Evolutionary conservation across 306 rosid species (phyloP).

Genomic region (Fragaria ananassa): DNA sequence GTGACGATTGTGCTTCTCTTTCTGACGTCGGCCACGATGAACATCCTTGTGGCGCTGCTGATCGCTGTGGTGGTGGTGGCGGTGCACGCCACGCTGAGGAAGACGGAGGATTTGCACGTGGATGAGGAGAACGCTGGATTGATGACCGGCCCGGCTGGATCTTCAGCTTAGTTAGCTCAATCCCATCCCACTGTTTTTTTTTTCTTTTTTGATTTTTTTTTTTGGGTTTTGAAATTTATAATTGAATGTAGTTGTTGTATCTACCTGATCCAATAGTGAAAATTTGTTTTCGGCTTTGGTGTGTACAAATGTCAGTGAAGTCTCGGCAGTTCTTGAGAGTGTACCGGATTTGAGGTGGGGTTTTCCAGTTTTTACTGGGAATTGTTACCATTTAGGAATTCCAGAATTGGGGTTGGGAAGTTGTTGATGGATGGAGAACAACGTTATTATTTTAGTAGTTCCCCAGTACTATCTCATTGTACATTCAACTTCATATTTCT

Average conservation of each 20-base stretch:
- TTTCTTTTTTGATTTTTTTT: not conserved
- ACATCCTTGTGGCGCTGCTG: slow-evolving; percentile 48
- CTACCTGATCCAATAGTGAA: not conserved
- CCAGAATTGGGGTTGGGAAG: not conserved
- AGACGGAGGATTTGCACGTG: slow-evolving; percentile 51
- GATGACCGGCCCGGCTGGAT: slow-evolving; percentile 31
- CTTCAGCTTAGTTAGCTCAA: not conserved
- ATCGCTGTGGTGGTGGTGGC: slow-evolving; percentile 34
- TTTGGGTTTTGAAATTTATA: not conserved
- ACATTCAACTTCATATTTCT: too few species aligned
- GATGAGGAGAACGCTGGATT: slow-evolving; percentile 52
- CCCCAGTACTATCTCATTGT: too few species aligned
- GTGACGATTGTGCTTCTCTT: slow-evolving; percentile 61
- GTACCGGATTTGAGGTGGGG: too few species aligned
- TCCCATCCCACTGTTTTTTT: not conserved
- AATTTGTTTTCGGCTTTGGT: too few species aligned
- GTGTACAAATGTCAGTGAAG: too few species aligned
- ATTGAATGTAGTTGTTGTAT: slow-evolving; percentile 5
- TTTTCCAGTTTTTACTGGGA: not conserved
- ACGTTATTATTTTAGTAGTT: not conserved
- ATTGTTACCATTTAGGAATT: not conserved
- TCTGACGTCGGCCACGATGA: slow-evolving; percentile 56
- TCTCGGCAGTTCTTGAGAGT: too few species aligned
- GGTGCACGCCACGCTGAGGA: slow-evolving; percentile 56
- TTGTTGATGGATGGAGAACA: not conserved